Evolutionary conservation across 345 rosid genomes (phyloP).

Genomic region (Cardamine chenopodiifolia): DNA sequence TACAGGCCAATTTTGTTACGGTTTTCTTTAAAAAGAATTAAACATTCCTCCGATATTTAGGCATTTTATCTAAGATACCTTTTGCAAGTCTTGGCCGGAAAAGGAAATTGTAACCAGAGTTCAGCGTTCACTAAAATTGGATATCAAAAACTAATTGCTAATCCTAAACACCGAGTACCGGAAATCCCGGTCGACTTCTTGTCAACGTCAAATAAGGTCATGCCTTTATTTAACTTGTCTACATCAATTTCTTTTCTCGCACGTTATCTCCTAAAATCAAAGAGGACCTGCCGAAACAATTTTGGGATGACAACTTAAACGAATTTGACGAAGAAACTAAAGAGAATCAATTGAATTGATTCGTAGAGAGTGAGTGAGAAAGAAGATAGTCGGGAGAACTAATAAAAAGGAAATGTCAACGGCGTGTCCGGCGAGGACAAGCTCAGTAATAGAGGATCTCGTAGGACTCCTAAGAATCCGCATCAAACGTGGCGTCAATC

Average conservation of each 20-base stretch:
- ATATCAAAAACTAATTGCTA: slow-evolving; percentile 1
- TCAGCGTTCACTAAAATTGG: slow-evolving; percentile 25
- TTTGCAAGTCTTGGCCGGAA: slow-evolving; percentile 6
- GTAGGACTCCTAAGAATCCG: slow-evolving; percentile 78
- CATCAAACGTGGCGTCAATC: slow-evolving; percentile 80
- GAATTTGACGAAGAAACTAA: background rate
- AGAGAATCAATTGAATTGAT: background rate
- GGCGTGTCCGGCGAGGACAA: slow-evolving; percentile 28
- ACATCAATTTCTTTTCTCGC: slow-evolving; percentile 9
- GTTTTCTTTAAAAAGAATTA: background rate
- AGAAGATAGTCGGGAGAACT: background rate
- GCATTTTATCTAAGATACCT: slow-evolving; percentile 13
- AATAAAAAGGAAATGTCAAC: slow-evolving; percentile 14
- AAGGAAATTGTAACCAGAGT: slow-evolving; percentile 16
- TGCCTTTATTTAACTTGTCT: slow-evolving; percentile 3
- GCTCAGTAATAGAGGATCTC: slow-evolving; percentile 64
- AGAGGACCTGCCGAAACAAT: background rate
- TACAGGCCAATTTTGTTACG: slow-evolving; percentile 44
- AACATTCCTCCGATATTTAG: slow-evolving; percentile 22
- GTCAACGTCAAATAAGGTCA: slow-evolving; percentile 5
- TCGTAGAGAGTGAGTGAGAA: slow-evolving; percentile 4
- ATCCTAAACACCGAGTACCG: slow-evolving; percentile 14
- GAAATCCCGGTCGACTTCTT: slow-evolving; percentile 27
- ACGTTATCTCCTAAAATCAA: slow-evolving; percentile 25
- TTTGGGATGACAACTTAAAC: background rate